A percentile compares a stretch with the other conserved stretches of the same genome.
phyloP scores from a whole-genome alignment of 495 filamentous ascomycete species.

The Corynascus novoguineensis region DNA sequence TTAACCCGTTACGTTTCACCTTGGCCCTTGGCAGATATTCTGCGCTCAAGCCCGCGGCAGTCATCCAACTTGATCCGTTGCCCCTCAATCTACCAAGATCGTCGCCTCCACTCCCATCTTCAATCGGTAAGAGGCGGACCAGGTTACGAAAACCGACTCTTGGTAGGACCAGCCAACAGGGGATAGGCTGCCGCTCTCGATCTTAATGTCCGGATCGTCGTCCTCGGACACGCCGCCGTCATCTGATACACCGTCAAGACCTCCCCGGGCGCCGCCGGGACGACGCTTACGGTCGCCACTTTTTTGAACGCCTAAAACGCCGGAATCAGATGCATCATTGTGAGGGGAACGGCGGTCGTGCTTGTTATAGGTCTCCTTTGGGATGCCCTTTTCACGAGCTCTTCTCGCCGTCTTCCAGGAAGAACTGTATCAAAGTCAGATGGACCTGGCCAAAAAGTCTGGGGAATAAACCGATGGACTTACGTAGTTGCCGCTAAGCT shows the following conservation, averaged over 20 bases:
- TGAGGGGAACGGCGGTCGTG: conserved; percentile 24
- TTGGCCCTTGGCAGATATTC: not conserved
- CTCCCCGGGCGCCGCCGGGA: conserved; percentile 29
- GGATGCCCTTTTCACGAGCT: conserved; percentile 58
- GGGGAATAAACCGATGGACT: conserved; percentile 32
- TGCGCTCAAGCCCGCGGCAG: conserved; percentile 25
- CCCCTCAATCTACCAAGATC: conserved; percentile 42
- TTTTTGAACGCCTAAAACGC: conserved; percentile 44
- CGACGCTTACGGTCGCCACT: conserved; percentile 20
- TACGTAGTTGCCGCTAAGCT: conserved; percentile 85
- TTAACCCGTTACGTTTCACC: not conserved
- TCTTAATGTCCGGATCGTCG: conserved; percentile 42
- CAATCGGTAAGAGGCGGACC: not conserved
- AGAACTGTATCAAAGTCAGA: conserved; percentile 53
- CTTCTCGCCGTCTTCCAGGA: conserved; percentile 73
- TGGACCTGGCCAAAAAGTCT: not conserved
- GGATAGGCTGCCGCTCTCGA: conserved; percentile 45
- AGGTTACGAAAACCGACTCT: conserved; percentile 5
- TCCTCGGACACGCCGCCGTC: conserved; percentile 36
- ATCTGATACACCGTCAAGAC: conserved; percentile 29
- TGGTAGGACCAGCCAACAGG: conserved; percentile 51
- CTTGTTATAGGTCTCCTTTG: conserved; percentile 33
- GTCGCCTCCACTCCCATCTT: not conserved
- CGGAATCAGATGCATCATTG: conserved; percentile 37
- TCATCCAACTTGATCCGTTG: conserved; percentile 41